Percentiles rank a stretch among this genome's conserved stretches.
phyloP scores from a whole-genome alignment of 352 stramenopile species.

The Globisporangium nodosum region DNA sequence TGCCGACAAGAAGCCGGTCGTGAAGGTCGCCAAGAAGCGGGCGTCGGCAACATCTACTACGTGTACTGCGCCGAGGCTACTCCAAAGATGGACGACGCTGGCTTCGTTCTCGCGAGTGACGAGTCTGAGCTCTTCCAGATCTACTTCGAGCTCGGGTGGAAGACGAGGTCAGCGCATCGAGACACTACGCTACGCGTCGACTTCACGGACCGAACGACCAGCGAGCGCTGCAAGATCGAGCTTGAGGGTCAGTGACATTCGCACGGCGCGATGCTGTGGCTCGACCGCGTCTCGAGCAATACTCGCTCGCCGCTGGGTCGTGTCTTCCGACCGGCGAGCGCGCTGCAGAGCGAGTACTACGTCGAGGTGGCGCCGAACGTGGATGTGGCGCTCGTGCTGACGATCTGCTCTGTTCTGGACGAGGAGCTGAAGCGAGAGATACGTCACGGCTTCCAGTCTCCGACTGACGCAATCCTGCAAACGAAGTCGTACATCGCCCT shows the following conservation, averaged over 20 bases:
- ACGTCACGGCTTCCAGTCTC: too few relatives aligned
- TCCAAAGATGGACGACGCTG: neutral
- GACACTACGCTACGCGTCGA: slow-evolving; percentile 3
- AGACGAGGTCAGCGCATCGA: neutral
- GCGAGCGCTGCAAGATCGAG: slow-evolving; percentile 2
- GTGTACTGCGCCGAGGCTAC: neutral
- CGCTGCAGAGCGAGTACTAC: neutral
- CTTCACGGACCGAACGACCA: slow-evolving; percentile 4
- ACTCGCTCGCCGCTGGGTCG: neutral
- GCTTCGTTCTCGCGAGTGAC: too few relatives aligned
- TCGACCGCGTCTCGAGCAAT: neutral
- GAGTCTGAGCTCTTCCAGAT: slow-evolving; percentile 1
- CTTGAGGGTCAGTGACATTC: neutral
- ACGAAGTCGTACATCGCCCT: too few relatives aligned
- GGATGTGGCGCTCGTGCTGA: slow-evolving; percentile 2
- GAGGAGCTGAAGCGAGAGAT: slow-evolving; percentile 3
- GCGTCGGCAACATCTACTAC: slow-evolving; percentile 1
- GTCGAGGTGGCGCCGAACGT: slow-evolving; percentile 3
- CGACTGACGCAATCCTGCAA: too few relatives aligned
- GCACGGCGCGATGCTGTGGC: neutral
- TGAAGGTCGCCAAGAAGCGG: neutral
- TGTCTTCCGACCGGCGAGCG: neutral
- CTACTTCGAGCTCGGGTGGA: slow-evolving; percentile 2
- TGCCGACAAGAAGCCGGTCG: neutral
- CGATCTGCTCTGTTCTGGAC: slow-evolving; percentile 2